A percentile compares a stretch with the other conserved stretches of the same genome.
These are phyloP conservation scores for Leccinum obscurum DNA, from an alignment of 768 basidiomycete genomes.

Conservation along the genomic window DNA sequence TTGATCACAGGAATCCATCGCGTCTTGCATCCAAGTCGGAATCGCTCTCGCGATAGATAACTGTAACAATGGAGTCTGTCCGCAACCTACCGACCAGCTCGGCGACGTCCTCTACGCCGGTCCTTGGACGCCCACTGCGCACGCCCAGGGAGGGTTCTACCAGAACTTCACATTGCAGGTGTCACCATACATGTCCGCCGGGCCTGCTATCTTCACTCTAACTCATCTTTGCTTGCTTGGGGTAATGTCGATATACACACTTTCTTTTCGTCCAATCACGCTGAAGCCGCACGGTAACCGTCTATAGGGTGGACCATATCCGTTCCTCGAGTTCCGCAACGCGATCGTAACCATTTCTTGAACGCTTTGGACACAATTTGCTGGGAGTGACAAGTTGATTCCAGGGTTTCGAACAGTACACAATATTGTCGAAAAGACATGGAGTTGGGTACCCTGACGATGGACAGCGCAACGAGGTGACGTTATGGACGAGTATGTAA, in stretches of 20 bases:
- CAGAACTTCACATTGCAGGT: conserved; percentile 31
- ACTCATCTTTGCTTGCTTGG: conserved; percentile 25
- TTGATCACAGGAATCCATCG: conserved; percentile 17
- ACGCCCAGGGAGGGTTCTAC: conserved; percentile 23
- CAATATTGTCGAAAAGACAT: background rate
- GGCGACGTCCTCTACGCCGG: conserved; percentile 32
- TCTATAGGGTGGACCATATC: background rate
- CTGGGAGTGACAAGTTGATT: background rate
- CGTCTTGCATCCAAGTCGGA: conserved; percentile 27
- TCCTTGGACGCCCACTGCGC: conserved; percentile 25
- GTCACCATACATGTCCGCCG: background rate
- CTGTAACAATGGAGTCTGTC: conserved; percentile 26
- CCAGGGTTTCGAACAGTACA: background rate
- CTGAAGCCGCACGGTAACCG: background rate
- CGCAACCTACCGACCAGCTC: conserved; percentile 20
- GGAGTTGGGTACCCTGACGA: background rate
- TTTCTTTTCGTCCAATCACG: background rate
- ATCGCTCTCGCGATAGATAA: conserved; percentile 28
- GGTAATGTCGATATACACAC: background rate
- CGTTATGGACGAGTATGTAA: background rate
- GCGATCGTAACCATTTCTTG: conserved; percentile 20
- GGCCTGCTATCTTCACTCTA: conserved; percentile 32
- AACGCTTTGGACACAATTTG: background rate
- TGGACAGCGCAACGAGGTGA: background rate
- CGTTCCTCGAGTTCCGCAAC: conserved; percentile 9